These are phyloP conservation scores for Epichloe glyceriae DNA, from an alignment of 2,329 filamentous ascomycete genomes.

Conservation along the genomic window DNA sequence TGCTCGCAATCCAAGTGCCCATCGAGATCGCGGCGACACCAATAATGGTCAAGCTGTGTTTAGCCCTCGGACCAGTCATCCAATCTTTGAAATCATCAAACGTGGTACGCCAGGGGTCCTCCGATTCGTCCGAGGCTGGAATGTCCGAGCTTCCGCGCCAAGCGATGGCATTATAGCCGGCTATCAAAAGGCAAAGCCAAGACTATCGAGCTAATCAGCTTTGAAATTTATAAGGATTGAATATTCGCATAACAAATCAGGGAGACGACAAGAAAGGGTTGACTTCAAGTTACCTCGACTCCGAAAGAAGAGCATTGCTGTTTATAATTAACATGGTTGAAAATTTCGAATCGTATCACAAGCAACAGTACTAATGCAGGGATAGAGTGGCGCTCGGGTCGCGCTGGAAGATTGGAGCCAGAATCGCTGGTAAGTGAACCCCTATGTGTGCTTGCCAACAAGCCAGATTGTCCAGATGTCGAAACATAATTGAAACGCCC, in stretches of 20 bases:
- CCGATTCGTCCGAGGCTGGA: conserved; percentile 20
- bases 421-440: conserved; percentile 21
- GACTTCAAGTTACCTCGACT: conserved; percentile 26
- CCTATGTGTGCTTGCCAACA: conserved; percentile 9
- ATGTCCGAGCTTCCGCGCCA: conserved; percentile 18
- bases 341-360: conserved; percentile 34
- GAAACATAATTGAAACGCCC: conserved; percentile 28
- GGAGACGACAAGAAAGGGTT: background rate
- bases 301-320: conserved; percentile 38
- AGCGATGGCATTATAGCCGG: conserved; percentile 31
- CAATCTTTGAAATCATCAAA: conserved; percentile 35
- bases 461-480: conserved; percentile 8
- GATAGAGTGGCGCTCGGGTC: conserved; percentile 34
- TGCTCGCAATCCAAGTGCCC: conserved; percentile 28
- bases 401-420: conserved; percentile 25
- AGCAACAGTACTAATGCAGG: conserved; percentile 31
- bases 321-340: conserved; percentile 30
- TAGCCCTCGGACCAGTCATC: conserved; percentile 29
- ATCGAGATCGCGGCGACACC: conserved; percentile 26
- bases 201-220: conserved; percentile 19
- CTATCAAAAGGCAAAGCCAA: conserved; percentile 32
- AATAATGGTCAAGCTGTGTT: conserved; percentile 22
- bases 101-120: conserved; percentile 35
- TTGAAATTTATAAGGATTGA: background rate
- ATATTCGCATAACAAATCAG: background rate